These are phyloP conservation scores for Flaveria bidentis DNA, from an alignment of 129 eudicot species.

Conservation along the genomic window DNA sequence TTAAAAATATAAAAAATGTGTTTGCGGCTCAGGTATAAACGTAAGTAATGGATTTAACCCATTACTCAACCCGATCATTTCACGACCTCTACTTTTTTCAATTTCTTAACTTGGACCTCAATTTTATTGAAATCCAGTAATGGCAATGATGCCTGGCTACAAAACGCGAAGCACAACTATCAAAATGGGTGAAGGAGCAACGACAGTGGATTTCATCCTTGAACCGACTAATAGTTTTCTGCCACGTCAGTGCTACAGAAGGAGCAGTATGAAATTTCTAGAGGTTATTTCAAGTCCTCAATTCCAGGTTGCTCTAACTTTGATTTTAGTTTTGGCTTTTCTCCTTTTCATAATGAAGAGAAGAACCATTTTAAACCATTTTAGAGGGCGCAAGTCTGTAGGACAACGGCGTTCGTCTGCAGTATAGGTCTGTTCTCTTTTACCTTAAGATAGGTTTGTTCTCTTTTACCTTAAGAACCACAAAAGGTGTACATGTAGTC, in stretches of 20 bases:
- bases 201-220: constrained; percentile 70
- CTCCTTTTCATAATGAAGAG: constrained; percentile 67
- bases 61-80: not conserved
- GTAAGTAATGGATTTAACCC: not conserved
- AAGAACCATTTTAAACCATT: constrained; percentile 37
- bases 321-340: constrained; percentile 48
- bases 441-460: constrained; percentile 18
- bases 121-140: constrained; percentile 46
- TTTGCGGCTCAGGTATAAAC: not conserved
- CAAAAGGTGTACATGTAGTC: constrained; percentile 24
- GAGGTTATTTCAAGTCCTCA: constrained; percentile 45
- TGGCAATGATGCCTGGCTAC: constrained; percentile 81
- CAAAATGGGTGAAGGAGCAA: constrained; percentile 55
- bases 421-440: constrained; percentile 25
- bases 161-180: constrained; percentile 61
- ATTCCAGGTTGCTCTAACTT: constrained; percentile 41
- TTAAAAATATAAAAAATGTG: not conserved
- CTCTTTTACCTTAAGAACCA: constrained; percentile 9
- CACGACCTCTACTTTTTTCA: not conserved
- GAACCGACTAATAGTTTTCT: constrained; percentile 49
- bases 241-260: constrained; percentile 35
- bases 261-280: constrained; percentile 27
- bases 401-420: constrained; percentile 48
- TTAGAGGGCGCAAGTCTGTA: constrained; percentile 41
- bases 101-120: not conserved